Conservation (phyloP, 139 green algal species). For the Closterium sp. region DNA sequence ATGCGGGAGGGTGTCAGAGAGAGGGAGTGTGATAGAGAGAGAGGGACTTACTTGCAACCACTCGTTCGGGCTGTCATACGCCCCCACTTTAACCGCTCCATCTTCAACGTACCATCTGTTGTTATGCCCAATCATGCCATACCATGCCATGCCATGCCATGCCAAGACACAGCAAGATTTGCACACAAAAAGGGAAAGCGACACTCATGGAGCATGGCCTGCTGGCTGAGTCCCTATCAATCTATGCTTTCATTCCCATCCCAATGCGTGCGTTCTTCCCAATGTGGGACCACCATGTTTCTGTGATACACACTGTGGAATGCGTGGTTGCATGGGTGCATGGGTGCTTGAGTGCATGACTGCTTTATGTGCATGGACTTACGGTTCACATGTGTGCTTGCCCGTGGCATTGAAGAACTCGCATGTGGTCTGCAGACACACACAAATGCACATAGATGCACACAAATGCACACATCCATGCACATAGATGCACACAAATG, state of each 20-base stretch:
- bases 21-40: neutral
- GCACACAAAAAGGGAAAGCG: neutral
- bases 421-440: conserved; percentile 11
- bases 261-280: neutral
- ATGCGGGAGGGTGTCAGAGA: no score
- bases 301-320: neutral
- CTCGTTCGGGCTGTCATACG: conserved; percentile 15
- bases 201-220: no score
- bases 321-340: neutral
- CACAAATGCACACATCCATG: neutral
- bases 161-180: neutral
- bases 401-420: neutral
- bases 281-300: neutral
- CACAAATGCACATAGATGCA: neutral
- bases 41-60: neutral
- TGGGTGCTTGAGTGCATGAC: no score
- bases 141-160: neutral
- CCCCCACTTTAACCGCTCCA: conserved; percentile 8
- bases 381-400: conserved; percentile 2
- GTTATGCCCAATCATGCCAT: neutral
- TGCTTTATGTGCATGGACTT: neutral
- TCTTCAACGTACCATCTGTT: conserved; percentile 17
- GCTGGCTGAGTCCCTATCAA: no score
- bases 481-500: neutral
- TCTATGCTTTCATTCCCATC: no score